Evolutionary conservation across 2,329 filamentous ascomycete species (phyloP).

Genomic region (Fusarium sp.): DNA sequence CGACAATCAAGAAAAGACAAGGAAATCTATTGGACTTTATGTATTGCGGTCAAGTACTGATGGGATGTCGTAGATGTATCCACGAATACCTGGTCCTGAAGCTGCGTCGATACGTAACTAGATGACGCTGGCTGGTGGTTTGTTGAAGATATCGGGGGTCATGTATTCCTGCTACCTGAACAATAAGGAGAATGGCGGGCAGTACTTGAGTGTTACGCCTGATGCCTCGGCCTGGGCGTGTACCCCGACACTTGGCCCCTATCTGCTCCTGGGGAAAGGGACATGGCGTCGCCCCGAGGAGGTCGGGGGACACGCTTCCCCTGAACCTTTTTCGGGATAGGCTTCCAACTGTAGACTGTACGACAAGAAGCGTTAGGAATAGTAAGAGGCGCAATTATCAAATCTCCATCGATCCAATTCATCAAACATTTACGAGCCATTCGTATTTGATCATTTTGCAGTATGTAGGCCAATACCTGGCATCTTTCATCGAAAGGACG

Average conservation of each 20-base stretch:
- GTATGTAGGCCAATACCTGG: too few relatives aligned
- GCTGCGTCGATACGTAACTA: constrained; percentile 15
- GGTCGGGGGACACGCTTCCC: constrained; percentile 32
- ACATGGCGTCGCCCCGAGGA: constrained; percentile 15
- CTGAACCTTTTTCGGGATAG: constrained; percentile 17
- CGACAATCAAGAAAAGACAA: background rate
- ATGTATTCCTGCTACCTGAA: constrained; percentile 23
- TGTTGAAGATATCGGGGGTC: constrained; percentile 1
- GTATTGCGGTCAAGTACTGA: constrained; percentile 18
- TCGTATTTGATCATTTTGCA: too few relatives aligned
- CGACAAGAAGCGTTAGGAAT: background rate
- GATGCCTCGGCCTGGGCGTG: background rate
- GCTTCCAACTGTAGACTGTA: constrained; percentile 8
- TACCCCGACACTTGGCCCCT: background rate
- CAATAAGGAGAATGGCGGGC: constrained; percentile 2
- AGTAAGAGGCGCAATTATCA: too few relatives aligned
- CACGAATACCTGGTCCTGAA: background rate
- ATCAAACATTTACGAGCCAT: too few relatives aligned
- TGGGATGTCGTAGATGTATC: constrained; percentile 16
- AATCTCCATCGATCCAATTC: too few relatives aligned
- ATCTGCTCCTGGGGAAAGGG: background rate
- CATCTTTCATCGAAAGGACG: too few relatives aligned
- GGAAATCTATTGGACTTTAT: background rate
- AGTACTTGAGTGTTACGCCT: too few relatives aligned
- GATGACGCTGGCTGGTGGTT: constrained; percentile 20